phyloP scores from a whole-genome alignment of 441 rosid genomes.

The Sinapis alba region DNA sequence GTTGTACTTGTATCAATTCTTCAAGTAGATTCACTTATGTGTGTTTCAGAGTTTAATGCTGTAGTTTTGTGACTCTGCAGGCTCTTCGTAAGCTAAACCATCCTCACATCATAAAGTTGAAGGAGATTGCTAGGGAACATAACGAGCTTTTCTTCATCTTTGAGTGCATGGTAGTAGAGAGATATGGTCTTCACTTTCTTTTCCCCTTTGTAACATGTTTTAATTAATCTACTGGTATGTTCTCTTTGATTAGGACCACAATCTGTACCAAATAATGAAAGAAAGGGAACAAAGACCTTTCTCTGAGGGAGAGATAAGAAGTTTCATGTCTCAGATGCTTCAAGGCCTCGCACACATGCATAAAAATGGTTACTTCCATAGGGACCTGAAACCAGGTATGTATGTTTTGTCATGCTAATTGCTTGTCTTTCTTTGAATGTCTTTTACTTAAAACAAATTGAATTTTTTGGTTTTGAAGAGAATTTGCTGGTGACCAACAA shows the following conservation, averaged over 20 bases:
- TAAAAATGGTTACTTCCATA: conserved; percentile 65
- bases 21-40: neutral
- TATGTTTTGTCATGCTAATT: neutral
- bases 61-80: conserved; percentile 48
- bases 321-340: conserved; percentile 62
- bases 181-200: neutral
- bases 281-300: conserved; percentile 51
- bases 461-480: conserved; percentile 42
- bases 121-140: conserved; percentile 82
- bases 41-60: neutral
- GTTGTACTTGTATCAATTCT: neutral
- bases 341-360: conserved; percentile 80
- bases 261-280: conserved; percentile 67
- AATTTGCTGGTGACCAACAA: conserved; percentile 69
- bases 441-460: neutral
- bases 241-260: conserved; percentile 52
- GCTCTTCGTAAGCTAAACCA: conserved; percentile 87
- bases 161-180: conserved; percentile 87
- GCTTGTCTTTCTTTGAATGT: neutral
- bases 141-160: conserved; percentile 93
- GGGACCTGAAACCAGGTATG: conserved; percentile 76
- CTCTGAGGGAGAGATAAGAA: conserved; percentile 59
- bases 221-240: conserved; percentile 24
- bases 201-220: neutral
- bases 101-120: conserved; percentile 69